Conservation (phyloP, 139 green algal genomes). For the Marvania coccoides region DNA sequence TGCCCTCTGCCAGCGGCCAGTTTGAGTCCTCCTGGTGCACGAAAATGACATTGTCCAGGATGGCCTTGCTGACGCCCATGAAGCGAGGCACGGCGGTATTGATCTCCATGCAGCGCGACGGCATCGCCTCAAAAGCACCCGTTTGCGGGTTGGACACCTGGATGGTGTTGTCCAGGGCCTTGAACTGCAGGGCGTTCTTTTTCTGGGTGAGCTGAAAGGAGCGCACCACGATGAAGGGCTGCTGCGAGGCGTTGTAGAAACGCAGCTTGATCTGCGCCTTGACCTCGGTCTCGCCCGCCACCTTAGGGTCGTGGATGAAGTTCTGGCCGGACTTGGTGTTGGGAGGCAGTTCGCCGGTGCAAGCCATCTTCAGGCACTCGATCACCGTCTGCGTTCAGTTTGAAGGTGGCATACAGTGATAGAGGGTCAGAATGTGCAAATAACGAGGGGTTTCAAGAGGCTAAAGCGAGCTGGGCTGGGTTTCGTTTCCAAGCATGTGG, state of each 20-base stretch:
- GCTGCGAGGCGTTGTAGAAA: slow-evolving; percentile 51
- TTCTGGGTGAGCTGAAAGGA: slow-evolving; percentile 77
- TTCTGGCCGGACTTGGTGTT: slow-evolving; percentile 77
- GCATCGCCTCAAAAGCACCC: slow-evolving; percentile 54
- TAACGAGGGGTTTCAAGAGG: too few relatives aligned
- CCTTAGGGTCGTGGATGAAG: slow-evolving; percentile 93
- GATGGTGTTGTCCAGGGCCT: slow-evolving; percentile 71
- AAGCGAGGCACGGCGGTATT: slow-evolving; percentile 79
- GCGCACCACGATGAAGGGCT: slow-evolving; percentile 72
- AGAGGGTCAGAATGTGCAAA: too few relatives aligned
- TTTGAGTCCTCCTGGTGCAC: slow-evolving; percentile 98
- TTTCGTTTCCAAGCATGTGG: too few relatives aligned
- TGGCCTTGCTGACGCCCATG: slow-evolving; percentile 91
- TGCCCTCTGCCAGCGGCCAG: slow-evolving; percentile 89
- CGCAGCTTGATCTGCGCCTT: slow-evolving; percentile 96
- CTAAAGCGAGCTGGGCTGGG: too few relatives aligned
- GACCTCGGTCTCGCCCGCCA: slow-evolving; percentile 84
- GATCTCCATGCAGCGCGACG: slow-evolving; percentile 81
- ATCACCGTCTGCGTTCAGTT: slow-evolving; percentile 89
- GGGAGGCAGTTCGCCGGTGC: slow-evolving; percentile 89
- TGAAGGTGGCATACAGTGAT: not conserved
- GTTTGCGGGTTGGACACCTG: slow-evolving; percentile 65
- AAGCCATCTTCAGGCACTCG: slow-evolving; percentile 92
- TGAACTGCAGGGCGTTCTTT: slow-evolving; percentile 68
- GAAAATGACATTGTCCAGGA: slow-evolving; percentile 98